phyloP scores from a whole-genome alignment of 2,329 filamentous ascomycete genomes.

The Fusarium coffeatum region DNA sequence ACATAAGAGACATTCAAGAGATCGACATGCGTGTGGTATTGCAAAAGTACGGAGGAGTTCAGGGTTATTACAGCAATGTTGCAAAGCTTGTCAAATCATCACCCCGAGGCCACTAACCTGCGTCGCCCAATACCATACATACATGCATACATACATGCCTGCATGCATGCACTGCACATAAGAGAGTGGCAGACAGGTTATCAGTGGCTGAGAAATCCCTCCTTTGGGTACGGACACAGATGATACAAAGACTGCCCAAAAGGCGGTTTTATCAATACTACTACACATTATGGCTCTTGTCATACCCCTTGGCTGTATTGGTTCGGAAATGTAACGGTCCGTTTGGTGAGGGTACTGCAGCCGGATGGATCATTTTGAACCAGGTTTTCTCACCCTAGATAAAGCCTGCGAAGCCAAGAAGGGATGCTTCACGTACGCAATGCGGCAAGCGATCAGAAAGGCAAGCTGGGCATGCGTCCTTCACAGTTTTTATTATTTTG shows the following conservation, averaged over 20 bases:
- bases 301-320: conserved; percentile 13
- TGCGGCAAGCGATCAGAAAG: background rate
- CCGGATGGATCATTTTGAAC: conserved; percentile 8
- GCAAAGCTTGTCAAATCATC: conserved; percentile 67
- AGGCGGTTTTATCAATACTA: background rate
- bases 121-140: background rate
- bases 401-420: background rate
- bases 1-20: conserved; percentile 45
- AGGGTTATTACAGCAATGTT: conserved; percentile 70
- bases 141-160: background rate
- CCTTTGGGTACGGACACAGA: background rate
- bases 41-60: conserved; percentile 64
- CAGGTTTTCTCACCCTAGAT: background rate
- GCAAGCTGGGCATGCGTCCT: background rate
- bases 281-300: conserved; percentile 8
- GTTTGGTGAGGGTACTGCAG: conserved; percentile 30
- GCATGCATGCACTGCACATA: background rate
- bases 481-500: background rate
- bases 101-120: conserved; percentile 40
- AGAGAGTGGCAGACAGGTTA: background rate
- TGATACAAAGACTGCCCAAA: background rate
- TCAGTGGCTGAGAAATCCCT: background rate
- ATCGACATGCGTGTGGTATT: conserved; percentile 60
- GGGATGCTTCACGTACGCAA: conserved; percentile 1
- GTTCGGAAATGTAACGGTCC: conserved; percentile 23